Evolutionary conservation across 2,329 filamentous ascomycete species (phyloP).

Genomic region (Grosmannia clavigera): DNA sequence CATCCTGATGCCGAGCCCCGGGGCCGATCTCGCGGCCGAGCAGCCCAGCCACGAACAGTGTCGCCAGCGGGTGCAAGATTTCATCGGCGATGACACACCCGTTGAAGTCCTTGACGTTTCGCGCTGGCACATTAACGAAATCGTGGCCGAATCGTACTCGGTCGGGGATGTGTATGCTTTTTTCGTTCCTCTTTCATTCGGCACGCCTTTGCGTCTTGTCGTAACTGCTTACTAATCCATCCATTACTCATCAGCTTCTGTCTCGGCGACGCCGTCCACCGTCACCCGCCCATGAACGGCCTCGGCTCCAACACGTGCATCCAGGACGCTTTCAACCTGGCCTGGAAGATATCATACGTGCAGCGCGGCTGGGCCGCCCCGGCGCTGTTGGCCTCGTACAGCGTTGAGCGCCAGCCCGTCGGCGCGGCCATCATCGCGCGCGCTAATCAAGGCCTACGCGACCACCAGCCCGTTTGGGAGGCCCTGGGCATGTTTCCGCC

Average conservation of each 20-base stretch:
- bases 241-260: constrained; percentile 25
- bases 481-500: constrained; percentile 30
- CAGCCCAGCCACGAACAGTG: neutral
- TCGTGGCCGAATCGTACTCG: constrained; percentile 42
- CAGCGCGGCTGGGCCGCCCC: constrained; percentile 20
- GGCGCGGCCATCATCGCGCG: constrained; percentile 35
- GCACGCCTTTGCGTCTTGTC: neutral
- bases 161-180: constrained; percentile 9
- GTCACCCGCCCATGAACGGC: constrained; percentile 45
- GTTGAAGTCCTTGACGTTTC: constrained; percentile 40
- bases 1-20: constrained; percentile 35
- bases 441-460: constrained; percentile 43
- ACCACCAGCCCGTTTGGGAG: constrained; percentile 34
- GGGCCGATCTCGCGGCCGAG: constrained; percentile 27
- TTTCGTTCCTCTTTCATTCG: no score
- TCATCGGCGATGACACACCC: constrained; percentile 43
- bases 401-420: constrained; percentile 34
- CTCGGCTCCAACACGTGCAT: constrained; percentile 47
- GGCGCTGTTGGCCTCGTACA: constrained; percentile 30
- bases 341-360: constrained; percentile 42
- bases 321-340: constrained; percentile 43
- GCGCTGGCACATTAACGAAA: constrained; percentile 51
- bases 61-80: constrained; percentile 26
- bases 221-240: neutral
- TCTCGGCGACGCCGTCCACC: constrained; percentile 44